Conservation (phyloP, 352 stramenopile species). For the Elongisporangium anandrum region DNA sequence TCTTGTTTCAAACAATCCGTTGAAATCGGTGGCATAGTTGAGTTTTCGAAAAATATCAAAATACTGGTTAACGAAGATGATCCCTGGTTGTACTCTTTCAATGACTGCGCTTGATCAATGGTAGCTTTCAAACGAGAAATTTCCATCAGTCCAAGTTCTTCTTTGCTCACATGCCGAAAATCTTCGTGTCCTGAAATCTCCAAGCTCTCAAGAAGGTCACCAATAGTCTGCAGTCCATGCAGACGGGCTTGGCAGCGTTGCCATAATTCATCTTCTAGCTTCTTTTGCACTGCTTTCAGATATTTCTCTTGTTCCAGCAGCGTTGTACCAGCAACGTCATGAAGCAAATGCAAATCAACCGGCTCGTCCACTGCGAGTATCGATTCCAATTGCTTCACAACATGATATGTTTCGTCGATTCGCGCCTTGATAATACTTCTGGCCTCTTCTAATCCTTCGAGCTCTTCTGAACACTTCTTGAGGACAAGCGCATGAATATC, state of each 20-base stretch:
- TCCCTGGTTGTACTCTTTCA: constrained; percentile 21
- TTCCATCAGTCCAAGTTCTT: constrained; percentile 21
- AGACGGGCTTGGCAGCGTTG: constrained; percentile 32
- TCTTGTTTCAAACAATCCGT: constrained; percentile 24
- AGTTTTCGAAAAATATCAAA: constrained; percentile 12
- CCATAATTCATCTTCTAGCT: constrained; percentile 38
- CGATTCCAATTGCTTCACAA: constrained; percentile 41
- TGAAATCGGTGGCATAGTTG: constrained; percentile 16
- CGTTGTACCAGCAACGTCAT: constrained; percentile 24
- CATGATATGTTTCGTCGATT: constrained; percentile 30
- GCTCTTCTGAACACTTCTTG: constrained; percentile 56
- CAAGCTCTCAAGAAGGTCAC: constrained; percentile 30
- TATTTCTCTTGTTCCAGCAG: constrained; percentile 57
- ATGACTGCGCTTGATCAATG: constrained; percentile 13
- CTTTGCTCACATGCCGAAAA: constrained; percentile 33
- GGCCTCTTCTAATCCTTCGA: constrained; percentile 45
- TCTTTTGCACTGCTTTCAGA: constrained; percentile 18
- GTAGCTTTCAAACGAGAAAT: constrained; percentile 3
- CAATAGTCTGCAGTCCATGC: constrained; percentile 27
- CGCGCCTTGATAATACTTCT: constrained; percentile 41
- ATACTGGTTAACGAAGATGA: constrained; percentile 1
- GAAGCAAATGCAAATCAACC: constrained; percentile 33
- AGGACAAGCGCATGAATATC: constrained; percentile 56
- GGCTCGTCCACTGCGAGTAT: constrained; percentile 30
- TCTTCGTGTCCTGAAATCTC: constrained; percentile 29